Base-by-base conservation (phyloP, 306 rosid genomes). In the Lablab purpureus region DNA sequence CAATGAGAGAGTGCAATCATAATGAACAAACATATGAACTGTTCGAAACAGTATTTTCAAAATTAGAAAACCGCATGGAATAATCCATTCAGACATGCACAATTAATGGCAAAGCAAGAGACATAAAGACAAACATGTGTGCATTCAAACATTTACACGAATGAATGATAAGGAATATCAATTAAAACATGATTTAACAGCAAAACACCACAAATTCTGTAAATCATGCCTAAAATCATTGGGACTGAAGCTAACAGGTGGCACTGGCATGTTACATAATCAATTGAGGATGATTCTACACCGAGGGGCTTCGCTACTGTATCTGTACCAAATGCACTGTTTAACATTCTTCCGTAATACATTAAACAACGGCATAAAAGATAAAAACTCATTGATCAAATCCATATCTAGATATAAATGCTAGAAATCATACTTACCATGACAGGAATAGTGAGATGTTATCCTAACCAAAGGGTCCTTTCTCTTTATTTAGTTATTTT, bases 1-100 rank as follows among this genome's bases (percentile, higher is more conserved):
- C 45, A 66, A 73, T 59, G 71, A 82, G 28, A 74, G 78, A 10
- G 55, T 19, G 68, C 66, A 27, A 30, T 40, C 87, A 67, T 56
- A 47, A 84, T 10, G 28, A 34, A 66, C 55, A 34, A 50, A 60
- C 55, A 50, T 56, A 25, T 25, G 66, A 45, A 17, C 18, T 43
- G 59, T 62, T 80, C 23, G 55, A 80, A 32, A 36, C 83, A 72
- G 71, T 37, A 14, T 36, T 65, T 56, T 66, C 5, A 40, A 34
- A 25, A 19, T 56, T 23, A 43, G 56, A 56, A 51, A 80, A 51
- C 1, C 9, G 2, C 67, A 72, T 23, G 75, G 23, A 43, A 14
- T 28, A 21, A 71, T 28, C 52, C 63, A 74, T 34, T 52, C 18
- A 43, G 66, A 62, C 47, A 43, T 19, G 5, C 75, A 51, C 50